Base-by-base conservation (phyloP, 2,329 filamentous ascomycete genomes). In the Zymoseptoria ardabiliae region DNA sequence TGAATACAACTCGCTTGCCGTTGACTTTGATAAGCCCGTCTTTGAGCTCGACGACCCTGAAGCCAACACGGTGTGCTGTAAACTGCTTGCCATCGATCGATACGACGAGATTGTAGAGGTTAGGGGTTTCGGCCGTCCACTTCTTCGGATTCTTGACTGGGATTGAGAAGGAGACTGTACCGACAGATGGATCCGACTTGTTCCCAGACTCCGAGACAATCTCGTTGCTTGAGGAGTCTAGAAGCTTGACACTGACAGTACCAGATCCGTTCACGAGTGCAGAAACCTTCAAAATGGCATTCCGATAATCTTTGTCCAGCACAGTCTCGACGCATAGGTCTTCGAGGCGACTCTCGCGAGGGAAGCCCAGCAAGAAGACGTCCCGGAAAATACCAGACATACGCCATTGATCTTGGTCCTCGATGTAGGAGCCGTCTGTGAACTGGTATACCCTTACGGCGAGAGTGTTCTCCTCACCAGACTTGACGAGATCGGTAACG, bases 381-480 rank as follows among this genome's bases (percentile, higher is more conserved):
- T 89, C 85, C 20, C 86, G 79, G 67, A 87, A 89, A 48, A 88
- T 89, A 4, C 82, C 68, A 6, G 61, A 65, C 11, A 69, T 58
- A 58, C 68, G 64, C 68, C 68, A 70, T 53, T 69, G 67, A 35
- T 68, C 66, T 48, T 68, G 66, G 20, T 88, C 85, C 69, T 89
- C 86, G 35, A 89, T 85, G 65, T 89, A 89, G 0, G 82, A 82
- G 1, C 83, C 86, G 64, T 88, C 85, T 35, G 80, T 88, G 77
- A 83, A 88, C 68, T 89, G 85, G 63, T 89, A 89, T 0, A 89
- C 87, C n/a, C 81, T 77, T 0, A 89, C 84, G 9, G 81, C 78
- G 1, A 90, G 68, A 1, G 75, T 76, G 62, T 89, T 90, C 52
- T 77, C 73, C 2, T 66, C 75, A 4, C 72, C 71, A 6, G 70